Conservation (phyloP, 768 basidiomycete species). For the Baorangia bicolor region DNA sequence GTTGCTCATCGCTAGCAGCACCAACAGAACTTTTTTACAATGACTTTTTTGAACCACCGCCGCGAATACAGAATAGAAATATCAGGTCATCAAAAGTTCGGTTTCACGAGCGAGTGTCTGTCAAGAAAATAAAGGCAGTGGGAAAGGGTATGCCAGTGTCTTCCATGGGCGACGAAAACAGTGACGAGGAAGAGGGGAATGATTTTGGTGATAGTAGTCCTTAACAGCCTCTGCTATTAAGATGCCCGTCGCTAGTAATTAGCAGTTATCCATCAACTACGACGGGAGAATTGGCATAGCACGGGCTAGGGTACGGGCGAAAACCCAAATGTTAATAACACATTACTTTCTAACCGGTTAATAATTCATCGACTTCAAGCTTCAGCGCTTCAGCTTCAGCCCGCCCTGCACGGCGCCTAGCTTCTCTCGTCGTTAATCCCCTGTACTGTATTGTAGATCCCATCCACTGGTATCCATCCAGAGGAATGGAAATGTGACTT, state of each 20-base stretch:
- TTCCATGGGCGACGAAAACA: constrained; percentile 33
- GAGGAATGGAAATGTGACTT: too few species aligned
- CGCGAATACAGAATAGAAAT: constrained; percentile 16
- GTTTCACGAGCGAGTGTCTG: constrained; percentile 77
- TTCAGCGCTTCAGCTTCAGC: too few species aligned
- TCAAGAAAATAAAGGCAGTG: constrained; percentile 75
- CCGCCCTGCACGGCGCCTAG: too few species aligned
- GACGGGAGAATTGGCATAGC: too few species aligned
- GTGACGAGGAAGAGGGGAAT: constrained; percentile 40
- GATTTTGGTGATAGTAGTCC: constrained; percentile 31
- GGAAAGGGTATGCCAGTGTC: constrained; percentile 63
- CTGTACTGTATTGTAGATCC: too few species aligned
- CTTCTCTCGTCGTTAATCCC: too few species aligned
- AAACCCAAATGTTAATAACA: too few species aligned
- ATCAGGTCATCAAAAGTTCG: constrained; percentile 51
- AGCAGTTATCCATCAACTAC: too few species aligned
- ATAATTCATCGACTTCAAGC: too few species aligned
- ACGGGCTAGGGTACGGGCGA: too few species aligned
- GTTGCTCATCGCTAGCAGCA: constrained; percentile 1
- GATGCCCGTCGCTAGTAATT: background rate
- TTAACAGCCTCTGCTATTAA: constrained; percentile 19
- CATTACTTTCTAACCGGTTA: too few species aligned
- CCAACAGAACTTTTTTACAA: constrained; percentile 61
- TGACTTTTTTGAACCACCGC: constrained; percentile 80
- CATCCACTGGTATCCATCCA: too few species aligned